A percentile compares a stretch with the other conserved stretches of the same genome.
phyloP scores from a whole-genome alignment of 768 basidiomycete species.

The Lactarius sp. region DNA sequence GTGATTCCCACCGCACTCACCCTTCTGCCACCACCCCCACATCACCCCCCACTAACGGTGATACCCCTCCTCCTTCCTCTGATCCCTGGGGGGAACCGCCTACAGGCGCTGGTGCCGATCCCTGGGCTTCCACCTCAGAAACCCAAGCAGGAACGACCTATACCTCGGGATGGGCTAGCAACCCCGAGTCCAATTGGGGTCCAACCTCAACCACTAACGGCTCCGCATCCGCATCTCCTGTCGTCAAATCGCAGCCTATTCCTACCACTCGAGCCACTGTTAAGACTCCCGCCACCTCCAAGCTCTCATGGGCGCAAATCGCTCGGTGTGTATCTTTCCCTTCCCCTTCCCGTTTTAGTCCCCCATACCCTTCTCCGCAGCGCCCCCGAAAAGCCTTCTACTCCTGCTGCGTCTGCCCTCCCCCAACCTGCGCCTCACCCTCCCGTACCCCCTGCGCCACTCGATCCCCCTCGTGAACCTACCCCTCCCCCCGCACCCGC shows the following conservation, averaged over 20 bases:
- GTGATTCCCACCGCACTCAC: slow-evolving; percentile 38
- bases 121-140: slow-evolving; percentile 29
- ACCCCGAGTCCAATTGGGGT: slow-evolving; percentile 32
- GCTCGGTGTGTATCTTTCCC: slow-evolving; percentile 49
- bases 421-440: slow-evolving; percentile 28
- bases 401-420: slow-evolving; percentile 35
- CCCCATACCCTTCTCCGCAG: slow-evolving; percentile 34
- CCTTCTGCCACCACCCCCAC: slow-evolving; percentile 31
- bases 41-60: slow-evolving; percentile 20
- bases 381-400: slow-evolving; percentile 59
- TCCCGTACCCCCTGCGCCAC: slow-evolving; percentile 26
- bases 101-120: slow-evolving; percentile 30
- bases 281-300: slow-evolving; percentile 66
- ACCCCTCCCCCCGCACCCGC: slow-evolving; percentile 22
- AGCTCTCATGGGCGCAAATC: slow-evolving; percentile 83
- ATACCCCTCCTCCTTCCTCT: slow-evolving; percentile 23
- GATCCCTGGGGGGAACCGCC: slow-evolving; percentile 29
- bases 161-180: slow-evolving; percentile 30
- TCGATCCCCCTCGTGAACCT: slow-evolving; percentile 27
- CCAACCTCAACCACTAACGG: slow-evolving; percentile 31
- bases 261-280: slow-evolving; percentile 28
- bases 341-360: neutral
- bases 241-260: slow-evolving; percentile 32
- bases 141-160: slow-evolving; percentile 28
- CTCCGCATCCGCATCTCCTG: slow-evolving; percentile 28